Evolutionary conservation across 306 rosid genomes (phyloP).

Genomic region (Chamaecrista fasciculata): DNA sequence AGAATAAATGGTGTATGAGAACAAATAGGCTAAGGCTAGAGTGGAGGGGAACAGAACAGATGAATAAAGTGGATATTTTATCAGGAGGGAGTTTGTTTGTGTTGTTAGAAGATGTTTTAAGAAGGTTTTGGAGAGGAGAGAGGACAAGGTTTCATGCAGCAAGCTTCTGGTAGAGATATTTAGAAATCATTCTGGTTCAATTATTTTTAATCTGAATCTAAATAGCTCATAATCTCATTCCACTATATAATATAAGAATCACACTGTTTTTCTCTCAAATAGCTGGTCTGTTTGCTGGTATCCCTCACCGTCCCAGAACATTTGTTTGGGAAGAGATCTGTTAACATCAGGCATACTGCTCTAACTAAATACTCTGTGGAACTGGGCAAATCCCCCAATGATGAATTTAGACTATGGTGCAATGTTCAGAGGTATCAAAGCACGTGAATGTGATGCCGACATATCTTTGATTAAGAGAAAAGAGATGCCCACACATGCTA

Average conservation of each 20-base stretch:
- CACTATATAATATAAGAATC: background rate
- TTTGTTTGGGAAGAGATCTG: background rate
- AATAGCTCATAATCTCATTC: background rate
- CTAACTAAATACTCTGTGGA: background rate
- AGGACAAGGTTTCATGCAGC: background rate
- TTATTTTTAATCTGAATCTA: too few species aligned
- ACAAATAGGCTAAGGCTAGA: background rate
- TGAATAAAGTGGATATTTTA: background rate
- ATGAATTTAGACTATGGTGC: background rate
- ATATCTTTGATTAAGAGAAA: too few species aligned
- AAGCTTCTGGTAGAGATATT: background rate
- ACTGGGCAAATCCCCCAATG: background rate
- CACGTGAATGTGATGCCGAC: background rate
- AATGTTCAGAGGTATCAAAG: background rate
- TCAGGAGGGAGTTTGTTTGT: background rate
- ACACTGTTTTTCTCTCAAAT: background rate
- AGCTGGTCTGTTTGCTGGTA: background rate
- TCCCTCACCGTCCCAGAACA: background rate
- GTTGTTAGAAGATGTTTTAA: background rate
- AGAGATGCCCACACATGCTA: background rate
- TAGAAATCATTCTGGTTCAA: background rate
- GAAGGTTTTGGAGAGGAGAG: background rate
- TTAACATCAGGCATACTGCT: constrained; percentile 2
- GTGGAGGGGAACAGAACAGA: background rate
- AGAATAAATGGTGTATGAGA: too few species aligned